Evolutionary conservation across 371 early-diverging fungal species (phyloP).

Genomic region (Mortierella sp.): DNA sequence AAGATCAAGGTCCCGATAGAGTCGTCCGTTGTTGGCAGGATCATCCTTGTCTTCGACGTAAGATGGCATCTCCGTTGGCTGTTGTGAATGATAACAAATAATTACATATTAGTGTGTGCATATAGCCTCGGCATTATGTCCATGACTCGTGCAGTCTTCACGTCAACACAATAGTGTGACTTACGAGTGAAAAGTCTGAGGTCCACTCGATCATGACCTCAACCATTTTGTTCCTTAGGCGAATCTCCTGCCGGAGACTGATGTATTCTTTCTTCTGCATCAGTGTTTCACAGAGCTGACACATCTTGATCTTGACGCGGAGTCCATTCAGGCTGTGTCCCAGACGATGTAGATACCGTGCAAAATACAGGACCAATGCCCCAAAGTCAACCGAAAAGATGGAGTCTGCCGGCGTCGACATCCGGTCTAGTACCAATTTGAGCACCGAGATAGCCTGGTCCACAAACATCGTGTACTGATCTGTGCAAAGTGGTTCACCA

Average conservation of each 20-base stretch:
- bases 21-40: conserved; percentile 39
- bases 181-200: conserved; percentile 77
- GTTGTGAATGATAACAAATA: neutral
- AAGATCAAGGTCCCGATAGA: conserved; percentile 84
- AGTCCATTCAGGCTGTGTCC: conserved; percentile 71
- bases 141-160: neutral
- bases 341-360: conserved; percentile 84
- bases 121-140: too few relatives aligned
- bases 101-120: neutral
- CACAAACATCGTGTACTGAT: conserved; percentile 87
- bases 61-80: conserved; percentile 44
- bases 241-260: conserved; percentile 88
- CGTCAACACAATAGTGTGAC: neutral
- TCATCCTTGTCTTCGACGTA: conserved; percentile 50
- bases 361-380: conserved; percentile 79
- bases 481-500: conserved; percentile 80
- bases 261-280: conserved; percentile 85
- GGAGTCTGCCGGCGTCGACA: conserved; percentile 75
- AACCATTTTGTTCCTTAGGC: conserved; percentile 83
- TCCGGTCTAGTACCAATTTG: conserved; percentile 85
- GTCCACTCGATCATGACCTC: conserved; percentile 91
- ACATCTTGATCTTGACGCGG: conserved; percentile 87
- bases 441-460: conserved; percentile 91
- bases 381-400: conserved; percentile 85
- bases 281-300: conserved; percentile 85